These are phyloP conservation scores for Silybum marianum DNA, from an alignment of 129 eudicot genomes.

Conservation along the genomic window DNA sequence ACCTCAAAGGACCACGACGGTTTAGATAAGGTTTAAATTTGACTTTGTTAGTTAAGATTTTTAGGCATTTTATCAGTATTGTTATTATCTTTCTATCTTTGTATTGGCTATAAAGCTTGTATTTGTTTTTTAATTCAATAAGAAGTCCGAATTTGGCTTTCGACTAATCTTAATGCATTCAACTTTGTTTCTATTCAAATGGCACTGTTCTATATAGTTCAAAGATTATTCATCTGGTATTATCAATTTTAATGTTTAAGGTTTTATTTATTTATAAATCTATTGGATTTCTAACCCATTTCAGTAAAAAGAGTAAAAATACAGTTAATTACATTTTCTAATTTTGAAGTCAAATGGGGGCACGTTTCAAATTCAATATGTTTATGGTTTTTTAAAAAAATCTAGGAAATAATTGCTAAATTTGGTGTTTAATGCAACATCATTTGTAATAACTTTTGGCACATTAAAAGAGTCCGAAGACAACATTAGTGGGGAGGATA, in stretches of 20 bases:
- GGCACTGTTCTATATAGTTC: background rate
- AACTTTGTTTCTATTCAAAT: background rate
- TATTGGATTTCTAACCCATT: background rate
- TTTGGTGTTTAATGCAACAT: background rate
- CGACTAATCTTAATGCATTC: background rate
- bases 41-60: too few species aligned
- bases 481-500: too few species aligned
- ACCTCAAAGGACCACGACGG: background rate
- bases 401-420: background rate
- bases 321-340: background rate
- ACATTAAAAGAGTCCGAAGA: background rate
- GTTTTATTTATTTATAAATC: background rate
- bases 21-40: background rate
- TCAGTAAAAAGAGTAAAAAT: background rate
- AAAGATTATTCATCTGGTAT: background rate
- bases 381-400: background rate
- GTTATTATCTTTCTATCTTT: background rate
- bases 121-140: background rate
- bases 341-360: background rate
- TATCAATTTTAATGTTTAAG: background rate
- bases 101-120: background rate
- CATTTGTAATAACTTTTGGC: background rate
- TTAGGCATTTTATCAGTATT: background rate
- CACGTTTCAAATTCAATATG: background rate
- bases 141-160: too few species aligned